phyloP scores from a whole-genome alignment of 73 alveolate species.

The Tetrahymena malaccensis region DNA sequence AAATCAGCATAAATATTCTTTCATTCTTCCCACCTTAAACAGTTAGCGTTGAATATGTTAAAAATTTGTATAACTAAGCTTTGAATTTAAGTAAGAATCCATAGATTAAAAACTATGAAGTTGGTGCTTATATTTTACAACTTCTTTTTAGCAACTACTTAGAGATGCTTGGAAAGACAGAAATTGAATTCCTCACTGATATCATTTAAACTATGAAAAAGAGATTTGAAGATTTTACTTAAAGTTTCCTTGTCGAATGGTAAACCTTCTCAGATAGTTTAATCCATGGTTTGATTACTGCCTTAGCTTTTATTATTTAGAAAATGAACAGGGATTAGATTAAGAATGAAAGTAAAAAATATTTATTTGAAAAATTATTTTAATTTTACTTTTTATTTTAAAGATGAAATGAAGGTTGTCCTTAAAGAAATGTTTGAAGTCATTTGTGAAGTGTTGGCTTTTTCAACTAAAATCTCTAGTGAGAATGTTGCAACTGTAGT shows the following conservation, averaged over 20 bases:
- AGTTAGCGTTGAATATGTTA: neutral
- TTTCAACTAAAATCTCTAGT: slow-evolving; percentile 26
- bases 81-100: neutral
- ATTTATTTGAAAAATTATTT: no score
- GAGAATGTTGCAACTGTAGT: slow-evolving; percentile 30
- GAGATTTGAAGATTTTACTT: neutral
- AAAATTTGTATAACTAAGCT: neutral
- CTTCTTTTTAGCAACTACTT: neutral
- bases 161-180: neutral
- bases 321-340: neutral
- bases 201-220: neutral
- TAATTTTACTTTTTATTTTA: neutral
- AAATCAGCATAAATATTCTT: neutral
- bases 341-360: neutral
- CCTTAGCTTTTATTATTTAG: slow-evolving; percentile 10
- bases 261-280: neutral
- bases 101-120: neutral
- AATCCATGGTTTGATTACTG: slow-evolving; percentile 20
- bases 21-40: neutral
- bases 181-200: neutral
- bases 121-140: neutral
- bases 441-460: slow-evolving; percentile 4
- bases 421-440: neutral
- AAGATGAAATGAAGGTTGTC: neutral
- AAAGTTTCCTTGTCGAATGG: neutral